Evolutionary conservation across 345 rosid species (phyloP), one percentile per base, ranked within the genome.

Genomic region (Theobroma cacao): DNA sequence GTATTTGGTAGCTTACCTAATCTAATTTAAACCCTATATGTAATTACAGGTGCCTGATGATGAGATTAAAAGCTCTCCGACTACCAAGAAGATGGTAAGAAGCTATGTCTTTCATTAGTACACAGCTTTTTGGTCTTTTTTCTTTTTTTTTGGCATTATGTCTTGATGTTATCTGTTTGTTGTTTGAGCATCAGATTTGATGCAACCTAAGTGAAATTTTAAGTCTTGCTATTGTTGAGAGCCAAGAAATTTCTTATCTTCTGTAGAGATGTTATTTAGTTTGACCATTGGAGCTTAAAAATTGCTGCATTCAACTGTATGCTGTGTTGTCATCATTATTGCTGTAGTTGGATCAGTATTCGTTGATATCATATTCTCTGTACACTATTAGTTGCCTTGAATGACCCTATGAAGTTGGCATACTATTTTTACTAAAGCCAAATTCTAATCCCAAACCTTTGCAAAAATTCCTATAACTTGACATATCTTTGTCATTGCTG

Each of bases 81-180:
- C 77, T 67, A 81, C 79, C 63, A 95, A 95, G 82, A 92, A 85
- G 87, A 80, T 92, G 94, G 99, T 92, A 87, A 85, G 79, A 60
- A 22, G 9, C 33, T 30, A n/a, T 22, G 67, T 64, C 33, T 80
- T 77, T 14, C 9, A n/a, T 0, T 34, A 30, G 14, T 66, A 17
- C 40, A 28, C 60, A 75, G 28, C 36, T n/a, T n/a, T n/a, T n/a
- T n/a, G n/a, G n/a, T n/a, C 12, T 67, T 43, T 47, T 47, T 22
- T 15, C 43, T 28, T 13, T 66, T 17, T 59, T 24, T 43, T 38
- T 30, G 3, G 12, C 7, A 48, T 3, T n/a, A 48, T 11, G 55
- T 48, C 41, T 38, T 38, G 41, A 1, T 38, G 41, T 4, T 38
- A 38, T 7, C 7, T 38, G 41, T 38, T 38, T 4, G 41, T 38